Evolutionary conservation across 352 stramenopile genomes (phyloP), one percentile per base, ranked within the genome.

Genomic region (Globisporangium polare): DNA sequence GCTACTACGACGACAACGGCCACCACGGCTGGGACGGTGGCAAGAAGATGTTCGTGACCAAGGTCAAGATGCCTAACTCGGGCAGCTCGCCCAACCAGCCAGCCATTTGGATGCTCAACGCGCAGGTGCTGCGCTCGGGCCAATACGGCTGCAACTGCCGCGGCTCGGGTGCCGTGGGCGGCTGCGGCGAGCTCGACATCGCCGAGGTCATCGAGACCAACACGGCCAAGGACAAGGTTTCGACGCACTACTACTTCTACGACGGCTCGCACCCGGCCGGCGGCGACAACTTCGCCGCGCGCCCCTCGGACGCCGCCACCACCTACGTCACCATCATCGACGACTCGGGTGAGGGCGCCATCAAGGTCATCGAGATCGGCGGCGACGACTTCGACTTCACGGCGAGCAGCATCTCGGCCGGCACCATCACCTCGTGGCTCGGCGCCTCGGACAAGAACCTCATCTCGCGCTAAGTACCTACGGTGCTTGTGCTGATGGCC

Each of bases 71-170:
- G 78, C 78, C 74, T 0, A 69, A 39, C 33, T 39, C 53, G 4
- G 74, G 75, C 15, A 47, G 42, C 12, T 59, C 62, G 8, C 75
- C 74, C 0, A 82, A 89, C 74, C 71, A 75, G 22, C 82, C 80
- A 9, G 82, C 77, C 9, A 87, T 91, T 60, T 91, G 82, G 82
- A 85, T 89, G 70, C 73, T 91, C 18, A 89, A 89, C 63, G 78
- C 79, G 15, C 82, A 89, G 71, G 73, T 89, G 13, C 53, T 92
- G 1, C 79, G 76, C 49, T 73, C 76, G 5, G 80, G 74, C 66
- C 82, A 91, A 68, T 91, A 91, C 63, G 69, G 73, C 43, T 89
- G 82, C 74, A 91, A 90, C 67, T 92, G 82, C 73, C 82, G 82
- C 51, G 74, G 77, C 50, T 74, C 68, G 10, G 78, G 78, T 0